Percentiles rank a stretch among this genome's conserved stretches.
Evolutionary conservation across 2,329 filamentous ascomycete genomes (phyloP).

Genomic region (Neonectria hederae): DNA sequence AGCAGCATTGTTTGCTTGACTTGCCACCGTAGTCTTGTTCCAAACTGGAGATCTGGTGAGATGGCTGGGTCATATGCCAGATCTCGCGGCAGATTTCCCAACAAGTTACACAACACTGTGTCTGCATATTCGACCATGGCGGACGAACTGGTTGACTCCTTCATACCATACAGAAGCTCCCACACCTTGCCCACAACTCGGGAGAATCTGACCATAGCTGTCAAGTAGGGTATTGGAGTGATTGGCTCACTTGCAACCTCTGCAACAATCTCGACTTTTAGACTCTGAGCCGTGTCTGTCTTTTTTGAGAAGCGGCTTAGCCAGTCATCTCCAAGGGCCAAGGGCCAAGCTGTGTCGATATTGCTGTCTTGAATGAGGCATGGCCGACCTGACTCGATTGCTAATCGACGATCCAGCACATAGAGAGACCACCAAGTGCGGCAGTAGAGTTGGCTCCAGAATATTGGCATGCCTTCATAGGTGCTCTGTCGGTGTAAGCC

Average conservation of each 20-base stretch:
- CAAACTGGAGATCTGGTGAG: constrained; percentile 20
- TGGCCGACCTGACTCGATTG: constrained; percentile 29
- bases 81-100: constrained; percentile 13
- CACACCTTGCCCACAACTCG: constrained; percentile 30
- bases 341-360: constrained; percentile 22
- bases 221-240: constrained; percentile 24
- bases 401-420: constrained; percentile 28
- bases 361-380: constrained; percentile 33
- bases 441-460: constrained; percentile 27
- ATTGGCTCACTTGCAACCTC: constrained; percentile 17
- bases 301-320: constrained; percentile 16
- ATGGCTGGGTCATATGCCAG: constrained; percentile 14
- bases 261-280: constrained; percentile 11
- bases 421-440: constrained; percentile 31
- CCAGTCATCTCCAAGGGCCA: constrained; percentile 32
- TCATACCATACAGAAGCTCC: constrained; percentile 32
- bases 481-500: constrained; percentile 30
- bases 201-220: constrained; percentile 29
- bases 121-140: constrained; percentile 31
- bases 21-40: constrained; percentile 24
- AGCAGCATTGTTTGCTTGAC: constrained; percentile 25
- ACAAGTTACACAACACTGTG: constrained; percentile 17
- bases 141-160: constrained; percentile 12
- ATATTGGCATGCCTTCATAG: constrained; percentile 25
- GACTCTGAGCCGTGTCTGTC: neutral